Conservation (phyloP, 352 stramenopile genomes). For the Blastocystis sp. region DNA sequence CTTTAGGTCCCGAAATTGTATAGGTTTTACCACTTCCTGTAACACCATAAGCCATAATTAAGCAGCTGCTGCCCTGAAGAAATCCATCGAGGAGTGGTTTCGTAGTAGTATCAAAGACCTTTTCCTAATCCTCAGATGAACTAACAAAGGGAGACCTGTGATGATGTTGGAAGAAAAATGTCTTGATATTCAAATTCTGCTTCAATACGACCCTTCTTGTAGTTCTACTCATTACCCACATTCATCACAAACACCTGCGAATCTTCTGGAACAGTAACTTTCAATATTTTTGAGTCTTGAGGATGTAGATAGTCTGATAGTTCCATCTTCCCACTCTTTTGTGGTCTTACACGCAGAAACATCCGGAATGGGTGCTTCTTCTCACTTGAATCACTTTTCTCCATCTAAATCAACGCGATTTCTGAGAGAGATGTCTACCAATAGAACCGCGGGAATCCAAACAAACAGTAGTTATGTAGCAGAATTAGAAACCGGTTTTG, state of each 20-base stretch:
- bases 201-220: slow-evolving; percentile 54
- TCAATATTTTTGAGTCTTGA: slow-evolving; percentile 3
- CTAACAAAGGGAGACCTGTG: neutral
- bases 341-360: slow-evolving; percentile 32
- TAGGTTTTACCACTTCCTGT: slow-evolving; percentile 57
- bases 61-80: slow-evolving; percentile 8
- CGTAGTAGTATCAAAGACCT: slow-evolving; percentile 44
- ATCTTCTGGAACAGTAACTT: slow-evolving; percentile 30
- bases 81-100: slow-evolving; percentile 45
- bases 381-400: neutral
- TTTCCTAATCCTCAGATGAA: neutral
- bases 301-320: neutral
- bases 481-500: too few relatives aligned
- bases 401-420: neutral
- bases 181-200: slow-evolving; percentile 52
- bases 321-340: slow-evolving; percentile 43
- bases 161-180: slow-evolving; percentile 8
- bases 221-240: neutral
- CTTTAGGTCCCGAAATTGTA: slow-evolving; percentile 18
- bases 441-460: too few relatives aligned
- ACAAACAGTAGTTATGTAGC: too few relatives aligned
- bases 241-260: slow-evolving; percentile 8
- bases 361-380: slow-evolving; percentile 10
- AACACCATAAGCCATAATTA: slow-evolving; percentile 41
- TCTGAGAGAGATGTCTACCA: neutral